A percentile compares a stretch with the other conserved stretches of the same genome.
These are phyloP conservation scores for Tulasnella sp. DNA, from an alignment of 768 basidiomycete species.

Conservation along the genomic window DNA sequence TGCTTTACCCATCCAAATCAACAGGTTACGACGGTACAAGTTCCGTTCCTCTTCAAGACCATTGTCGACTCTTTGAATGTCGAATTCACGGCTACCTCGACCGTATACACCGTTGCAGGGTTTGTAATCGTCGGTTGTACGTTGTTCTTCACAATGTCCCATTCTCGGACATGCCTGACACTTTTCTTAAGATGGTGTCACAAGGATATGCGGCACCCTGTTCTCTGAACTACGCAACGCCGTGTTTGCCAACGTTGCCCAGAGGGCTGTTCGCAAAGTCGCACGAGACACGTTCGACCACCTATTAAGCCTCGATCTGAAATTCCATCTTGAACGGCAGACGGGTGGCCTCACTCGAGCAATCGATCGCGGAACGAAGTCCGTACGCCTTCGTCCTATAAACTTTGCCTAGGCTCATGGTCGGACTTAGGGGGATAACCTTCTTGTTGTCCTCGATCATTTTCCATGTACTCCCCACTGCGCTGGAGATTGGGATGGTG, in stretches of 20 bases:
- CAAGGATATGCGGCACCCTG: slow-evolving; percentile 77
- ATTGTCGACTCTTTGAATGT: slow-evolving; percentile 86
- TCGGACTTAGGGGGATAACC: slow-evolving; percentile 83
- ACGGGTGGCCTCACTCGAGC: slow-evolving; percentile 94
- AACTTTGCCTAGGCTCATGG: background rate
- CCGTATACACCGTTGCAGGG: slow-evolving; percentile 89
- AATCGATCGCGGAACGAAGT: slow-evolving; percentile 98
- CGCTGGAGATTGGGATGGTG: slow-evolving; percentile 89
- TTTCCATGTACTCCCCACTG: slow-evolving; percentile 92
- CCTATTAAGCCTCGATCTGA: slow-evolving; percentile 76
- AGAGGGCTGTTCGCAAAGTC: slow-evolving; percentile 86
- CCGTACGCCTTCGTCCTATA: background rate
- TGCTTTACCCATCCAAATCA: background rate
- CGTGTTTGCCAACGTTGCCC: slow-evolving; percentile 90
- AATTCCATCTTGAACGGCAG: slow-evolving; percentile 84
- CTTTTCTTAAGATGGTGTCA: slow-evolving; percentile 62
- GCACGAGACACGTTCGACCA: slow-evolving; percentile 95
- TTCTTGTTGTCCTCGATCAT: slow-evolving; percentile 88
- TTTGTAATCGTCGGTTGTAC: slow-evolving; percentile 80
- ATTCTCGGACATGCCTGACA: background rate
- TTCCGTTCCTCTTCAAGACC: slow-evolving; percentile 89
- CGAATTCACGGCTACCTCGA: slow-evolving; percentile 54
- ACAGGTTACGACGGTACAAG: slow-evolving; percentile 90
- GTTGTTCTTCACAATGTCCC: slow-evolving; percentile 26
- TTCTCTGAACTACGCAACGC: slow-evolving; percentile 91